Evolutionary conservation across 2,329 filamentous ascomycete species (phyloP).

Genomic region (Dactylellina leptospora): DNA sequence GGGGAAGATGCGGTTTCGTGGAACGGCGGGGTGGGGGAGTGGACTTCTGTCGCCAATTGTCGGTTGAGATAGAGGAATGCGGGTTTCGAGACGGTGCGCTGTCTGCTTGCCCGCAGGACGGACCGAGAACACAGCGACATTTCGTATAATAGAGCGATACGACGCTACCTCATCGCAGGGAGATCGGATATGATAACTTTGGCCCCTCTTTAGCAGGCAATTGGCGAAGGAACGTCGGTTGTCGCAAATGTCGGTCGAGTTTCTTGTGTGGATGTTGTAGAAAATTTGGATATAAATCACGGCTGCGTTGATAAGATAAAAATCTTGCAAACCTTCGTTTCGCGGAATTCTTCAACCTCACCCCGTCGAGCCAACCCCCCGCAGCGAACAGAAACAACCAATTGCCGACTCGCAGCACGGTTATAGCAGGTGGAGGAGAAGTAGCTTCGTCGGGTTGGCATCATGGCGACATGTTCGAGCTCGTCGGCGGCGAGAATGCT

Average conservation of each 20-base stretch:
- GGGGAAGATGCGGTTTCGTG: slow-evolving; percentile 39
- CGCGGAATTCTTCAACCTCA: slow-evolving; percentile 8
- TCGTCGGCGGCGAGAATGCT: slow-evolving; percentile 48
- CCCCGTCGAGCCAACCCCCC: neutral
- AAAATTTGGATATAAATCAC: slow-evolving; percentile 6
- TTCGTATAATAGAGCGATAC: neutral
- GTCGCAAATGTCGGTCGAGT: neutral
- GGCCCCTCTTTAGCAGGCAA: neutral
- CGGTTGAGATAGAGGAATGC: slow-evolving; percentile 34
- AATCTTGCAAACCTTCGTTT: slow-evolving; percentile 22
- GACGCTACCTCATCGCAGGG: slow-evolving; percentile 27
- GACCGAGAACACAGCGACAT: slow-evolving; percentile 48
- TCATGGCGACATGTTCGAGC: slow-evolving; percentile 43
- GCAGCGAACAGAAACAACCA: neutral
- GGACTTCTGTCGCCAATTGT: slow-evolving; percentile 45
- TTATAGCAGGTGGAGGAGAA: slow-evolving; percentile 12
- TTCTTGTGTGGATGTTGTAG: slow-evolving; percentile 6
- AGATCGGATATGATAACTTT: neutral
- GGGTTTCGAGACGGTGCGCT: slow-evolving; percentile 37
- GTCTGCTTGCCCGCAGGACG: slow-evolving; percentile 32
- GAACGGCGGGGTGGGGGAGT: slow-evolving; percentile 23
- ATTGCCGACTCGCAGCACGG: slow-evolving; percentile 3
- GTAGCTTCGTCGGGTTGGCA: neutral
- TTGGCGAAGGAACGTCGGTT: slow-evolving; percentile 5
- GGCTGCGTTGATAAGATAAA: slow-evolving; percentile 50